A percentile compares a stretch with the other conserved stretches of the same genome.
These are phyloP conservation scores for Vachellia collinsii DNA, from an alignment of 306 rosid species.

Conservation along the genomic window DNA sequence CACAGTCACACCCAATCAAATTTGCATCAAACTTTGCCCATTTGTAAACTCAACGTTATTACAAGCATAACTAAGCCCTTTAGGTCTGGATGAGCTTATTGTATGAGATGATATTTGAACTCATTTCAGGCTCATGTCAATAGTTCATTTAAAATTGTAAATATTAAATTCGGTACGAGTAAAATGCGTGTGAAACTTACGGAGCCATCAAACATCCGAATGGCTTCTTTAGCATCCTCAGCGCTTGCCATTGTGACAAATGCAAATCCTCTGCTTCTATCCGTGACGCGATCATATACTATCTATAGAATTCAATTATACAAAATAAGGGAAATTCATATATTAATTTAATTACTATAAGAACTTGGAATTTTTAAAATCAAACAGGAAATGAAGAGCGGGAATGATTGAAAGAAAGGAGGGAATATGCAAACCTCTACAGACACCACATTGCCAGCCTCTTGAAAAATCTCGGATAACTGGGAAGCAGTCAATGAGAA, in stretches of 20 bases:
- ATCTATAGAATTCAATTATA: constrained; percentile 52
- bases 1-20: constrained; percentile 32
- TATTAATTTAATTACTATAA: neutral
- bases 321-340: constrained; percentile 11
- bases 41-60: neutral
- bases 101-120: neutral
- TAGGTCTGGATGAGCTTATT: neutral
- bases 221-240: constrained; percentile 87
- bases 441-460: constrained; percentile 76
- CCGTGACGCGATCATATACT: constrained; percentile 85
- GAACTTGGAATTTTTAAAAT: neutral
- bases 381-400: constrained; percentile 8
- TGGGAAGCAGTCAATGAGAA: constrained; percentile 65
- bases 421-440: constrained; percentile 63
- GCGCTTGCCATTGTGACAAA: constrained; percentile 81
- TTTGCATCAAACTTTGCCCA: constrained; percentile 17
- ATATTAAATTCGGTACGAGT: neutral
- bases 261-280: constrained; percentile 93
- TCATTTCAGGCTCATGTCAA: neutral
- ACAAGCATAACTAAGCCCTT: neutral
- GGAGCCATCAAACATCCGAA: constrained; percentile 86
- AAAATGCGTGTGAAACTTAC: constrained; percentile 51
- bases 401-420: neutral
- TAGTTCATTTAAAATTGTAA: neutral
- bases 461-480: constrained; percentile 68